phyloP scores from a whole-genome alignment of 768 basidiomycete species.

The Lentinus brumalis region DNA sequence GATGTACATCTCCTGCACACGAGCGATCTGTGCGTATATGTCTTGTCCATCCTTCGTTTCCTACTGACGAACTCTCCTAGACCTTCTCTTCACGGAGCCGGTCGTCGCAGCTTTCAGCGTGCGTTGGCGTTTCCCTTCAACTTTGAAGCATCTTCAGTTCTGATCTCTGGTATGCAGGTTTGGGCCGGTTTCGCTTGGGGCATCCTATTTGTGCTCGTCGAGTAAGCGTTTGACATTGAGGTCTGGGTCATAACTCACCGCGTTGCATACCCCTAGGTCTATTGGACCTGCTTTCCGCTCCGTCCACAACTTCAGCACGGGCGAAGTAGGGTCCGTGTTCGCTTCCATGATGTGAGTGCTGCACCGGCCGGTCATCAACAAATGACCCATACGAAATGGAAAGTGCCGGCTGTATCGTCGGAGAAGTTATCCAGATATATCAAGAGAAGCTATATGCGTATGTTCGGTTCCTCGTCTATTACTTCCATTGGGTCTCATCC shows the following conservation, averaged over 20 bases:
- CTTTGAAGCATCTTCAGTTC: not conserved
- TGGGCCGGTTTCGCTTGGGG: conserved; percentile 81
- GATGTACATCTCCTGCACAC: conserved; percentile 69
- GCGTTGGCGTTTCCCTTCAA: conserved; percentile 23
- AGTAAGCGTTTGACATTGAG: conserved; percentile 28
- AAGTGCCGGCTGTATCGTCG: conserved; percentile 51
- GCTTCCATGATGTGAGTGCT: conserved; percentile 51
- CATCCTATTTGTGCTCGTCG: conserved; percentile 66
- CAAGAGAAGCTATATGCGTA: conserved; percentile 34
- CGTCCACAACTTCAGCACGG: conserved; percentile 61
- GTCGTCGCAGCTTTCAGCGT: conserved; percentile 76
- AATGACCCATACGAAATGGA: not conserved
- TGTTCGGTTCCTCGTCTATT: not conserved
- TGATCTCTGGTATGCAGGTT: conserved; percentile 39
- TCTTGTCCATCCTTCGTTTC: not conserved
- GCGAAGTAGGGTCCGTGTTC: conserved; percentile 62
- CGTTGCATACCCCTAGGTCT: conserved; percentile 29
- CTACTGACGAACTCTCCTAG: conserved; percentile 33
- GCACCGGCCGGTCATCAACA: too few species aligned
- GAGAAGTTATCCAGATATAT: conserved; percentile 31
- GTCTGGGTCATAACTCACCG: too few species aligned
- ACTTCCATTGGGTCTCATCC: not conserved
- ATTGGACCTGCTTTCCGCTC: conserved; percentile 55
- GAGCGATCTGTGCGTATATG: conserved; percentile 63
- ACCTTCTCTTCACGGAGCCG: conserved; percentile 70